These are phyloP conservation scores for Coemansia sp. DNA, from an alignment of 192 early-diverging fungal species.

Conservation along the genomic window DNA sequence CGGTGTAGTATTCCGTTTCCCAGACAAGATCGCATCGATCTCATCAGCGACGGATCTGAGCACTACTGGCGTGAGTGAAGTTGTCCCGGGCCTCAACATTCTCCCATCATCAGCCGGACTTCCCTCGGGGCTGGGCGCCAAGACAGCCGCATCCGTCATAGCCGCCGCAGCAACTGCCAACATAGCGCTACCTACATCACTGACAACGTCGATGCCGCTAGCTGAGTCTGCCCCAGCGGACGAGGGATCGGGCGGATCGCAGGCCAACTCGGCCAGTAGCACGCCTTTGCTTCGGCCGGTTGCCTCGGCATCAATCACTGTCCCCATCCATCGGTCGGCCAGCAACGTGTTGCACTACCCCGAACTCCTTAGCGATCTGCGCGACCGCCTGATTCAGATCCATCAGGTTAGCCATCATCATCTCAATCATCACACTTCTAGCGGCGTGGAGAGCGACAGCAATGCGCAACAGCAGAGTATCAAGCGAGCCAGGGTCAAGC, in stretches of 20 bases:
- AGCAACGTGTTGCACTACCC: conserved; percentile 59
- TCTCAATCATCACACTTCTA: conserved; percentile 23
- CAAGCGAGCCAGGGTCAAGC: conserved; percentile 34
- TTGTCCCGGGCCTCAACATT: conserved; percentile 39
- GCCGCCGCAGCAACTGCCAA: conserved; percentile 21
- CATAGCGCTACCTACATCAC: conserved; percentile 2
- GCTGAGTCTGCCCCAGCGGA: not conserved
- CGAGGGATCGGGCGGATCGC: conserved; percentile 10
- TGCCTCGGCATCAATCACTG: conserved; percentile 6
- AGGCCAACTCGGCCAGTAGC: conserved; percentile 36
- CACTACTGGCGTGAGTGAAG: not conserved
- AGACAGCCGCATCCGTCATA: conserved; percentile 50
- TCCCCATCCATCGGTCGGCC: conserved; percentile 52
- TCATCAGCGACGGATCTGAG: conserved; percentile 4
- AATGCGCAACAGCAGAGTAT: conserved; percentile 9
- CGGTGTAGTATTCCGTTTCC: conserved; percentile 58
- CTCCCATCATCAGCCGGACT: conserved; percentile 53
- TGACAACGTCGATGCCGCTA: not conserved
- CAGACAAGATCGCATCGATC: conserved; percentile 49
- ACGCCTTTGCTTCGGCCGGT: conserved; percentile 42
- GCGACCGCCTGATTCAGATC: conserved; percentile 53
- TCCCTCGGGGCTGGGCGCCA: conserved; percentile 48
- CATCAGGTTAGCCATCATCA: conserved; percentile 33
- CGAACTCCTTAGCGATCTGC: conserved; percentile 55
- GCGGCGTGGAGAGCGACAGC: conserved; percentile 51